phyloP scores from a whole-genome alignment of 208 protist genomes.

The Tritrichomonas musculus region DNA sequence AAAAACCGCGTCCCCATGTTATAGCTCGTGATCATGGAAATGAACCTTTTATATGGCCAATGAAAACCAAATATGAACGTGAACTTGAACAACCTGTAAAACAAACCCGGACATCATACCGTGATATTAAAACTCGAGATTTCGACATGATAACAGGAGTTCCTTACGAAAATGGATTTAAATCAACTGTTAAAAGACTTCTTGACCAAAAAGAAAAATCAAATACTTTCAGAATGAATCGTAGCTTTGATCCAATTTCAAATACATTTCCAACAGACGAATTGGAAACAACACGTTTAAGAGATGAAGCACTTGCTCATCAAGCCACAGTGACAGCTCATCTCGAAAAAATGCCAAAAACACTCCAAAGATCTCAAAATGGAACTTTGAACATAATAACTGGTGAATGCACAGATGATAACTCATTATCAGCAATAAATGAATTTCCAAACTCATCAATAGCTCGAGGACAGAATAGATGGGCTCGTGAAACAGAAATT shows the following conservation, averaged over 20 bases:
- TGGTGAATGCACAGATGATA: background rate
- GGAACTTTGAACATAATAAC: background rate
- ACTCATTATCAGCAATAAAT: background rate
- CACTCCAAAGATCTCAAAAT: too few species aligned
- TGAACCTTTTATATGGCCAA: background rate
- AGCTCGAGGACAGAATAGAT: too few species aligned
- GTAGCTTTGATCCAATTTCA: background rate
- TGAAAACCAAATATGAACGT: background rate
- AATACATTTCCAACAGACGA: constrained; percentile 16
- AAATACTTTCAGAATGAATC: background rate
- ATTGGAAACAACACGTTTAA: background rate
- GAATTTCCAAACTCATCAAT: background rate
- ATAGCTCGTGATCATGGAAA: background rate
- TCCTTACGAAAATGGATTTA: background rate
- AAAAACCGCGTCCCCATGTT: background rate
- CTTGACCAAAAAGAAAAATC: background rate
- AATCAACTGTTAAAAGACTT: background rate
- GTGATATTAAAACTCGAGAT: background rate
- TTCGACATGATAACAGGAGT: background rate
- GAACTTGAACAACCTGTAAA: background rate
- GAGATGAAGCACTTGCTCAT: background rate
- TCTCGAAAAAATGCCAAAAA: too few species aligned
- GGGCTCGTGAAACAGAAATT: background rate
- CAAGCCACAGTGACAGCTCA: too few species aligned
- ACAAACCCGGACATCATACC: background rate